These are phyloP conservation scores for Agastache rugosa DNA, from an alignment of 257 asterid species.

Conservation along the genomic window DNA sequence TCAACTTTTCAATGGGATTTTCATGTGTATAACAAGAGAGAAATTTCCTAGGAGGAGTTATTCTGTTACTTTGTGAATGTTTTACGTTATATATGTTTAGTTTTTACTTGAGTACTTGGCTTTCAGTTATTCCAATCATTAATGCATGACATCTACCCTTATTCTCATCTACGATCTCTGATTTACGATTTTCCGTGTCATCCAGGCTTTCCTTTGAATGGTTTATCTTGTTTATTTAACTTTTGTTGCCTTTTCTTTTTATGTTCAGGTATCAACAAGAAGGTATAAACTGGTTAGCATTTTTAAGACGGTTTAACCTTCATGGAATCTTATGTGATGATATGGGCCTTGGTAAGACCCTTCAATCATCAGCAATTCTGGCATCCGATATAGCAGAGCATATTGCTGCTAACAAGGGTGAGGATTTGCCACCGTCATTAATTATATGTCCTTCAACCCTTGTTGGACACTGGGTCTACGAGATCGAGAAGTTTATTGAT, in stretches of 20 bases:
- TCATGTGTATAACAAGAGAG: not conserved
- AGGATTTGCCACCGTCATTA: slow-evolving; percentile 77
- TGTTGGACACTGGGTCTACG: slow-evolving; percentile 99
- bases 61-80: not conserved
- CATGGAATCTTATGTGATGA: slow-evolving; percentile 99
- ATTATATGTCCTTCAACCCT: slow-evolving; percentile 97
- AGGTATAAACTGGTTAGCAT: slow-evolving; percentile 98
- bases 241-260: slow-evolving; percentile 35
- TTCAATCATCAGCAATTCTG: slow-evolving; percentile 94
- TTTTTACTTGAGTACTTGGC: not conserved
- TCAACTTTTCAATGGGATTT: not conserved
- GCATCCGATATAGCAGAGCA: slow-evolving; percentile 95
- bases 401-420: slow-evolving; percentile 58
- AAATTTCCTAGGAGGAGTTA: not conserved
- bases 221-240: slow-evolving; percentile 20
- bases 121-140: not conserved
- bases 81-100: not conserved
- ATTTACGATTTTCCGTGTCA: slow-evolving; percentile 4
- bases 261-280: slow-evolving; percentile 95
- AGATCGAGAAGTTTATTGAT: slow-evolving; percentile 97
- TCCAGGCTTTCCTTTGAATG: slow-evolving; percentile 11
- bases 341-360: slow-evolving; percentile 99
- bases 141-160: not conserved
- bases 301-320: slow-evolving; percentile 92
- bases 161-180: slow-evolving; percentile 20